Percentiles rank a stretch among this genome's conserved stretches.
Conservation (phyloP, 1,284 basidiomycete species). For the Sporisorium sorghi region DNA sequence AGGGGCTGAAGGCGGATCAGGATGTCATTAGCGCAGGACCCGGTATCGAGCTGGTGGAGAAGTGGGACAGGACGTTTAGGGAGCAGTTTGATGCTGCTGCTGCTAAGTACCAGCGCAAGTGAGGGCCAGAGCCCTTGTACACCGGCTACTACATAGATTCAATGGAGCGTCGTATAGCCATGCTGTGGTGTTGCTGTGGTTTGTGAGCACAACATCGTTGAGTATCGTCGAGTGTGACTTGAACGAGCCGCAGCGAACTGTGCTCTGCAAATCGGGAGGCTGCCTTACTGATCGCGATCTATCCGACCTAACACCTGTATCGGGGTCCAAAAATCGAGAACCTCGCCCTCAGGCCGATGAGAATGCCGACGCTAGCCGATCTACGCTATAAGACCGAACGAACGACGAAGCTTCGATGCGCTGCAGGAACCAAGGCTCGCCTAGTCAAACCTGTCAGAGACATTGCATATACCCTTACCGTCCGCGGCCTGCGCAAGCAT, state of each 20-base stretch:
- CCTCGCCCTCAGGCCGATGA: background rate
- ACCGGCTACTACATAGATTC: background rate
- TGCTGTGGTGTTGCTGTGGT: background rate
- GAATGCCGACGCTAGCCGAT: background rate
- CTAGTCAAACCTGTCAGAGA: background rate
- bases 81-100: constrained; percentile 55
- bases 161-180: background rate
- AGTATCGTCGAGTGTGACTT: too few relatives aligned
- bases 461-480: background rate
- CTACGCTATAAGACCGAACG: too few relatives aligned
- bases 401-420: background rate
- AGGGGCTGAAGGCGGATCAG: constrained; percentile 54
- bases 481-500: background rate
- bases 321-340: background rate
- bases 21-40: constrained; percentile 59
- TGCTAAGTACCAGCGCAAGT: constrained; percentile 53
- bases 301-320: background rate
- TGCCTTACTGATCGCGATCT: background rate
- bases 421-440: constrained; percentile 1
- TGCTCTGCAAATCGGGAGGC: background rate
- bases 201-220: background rate
- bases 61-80: constrained; percentile 59
- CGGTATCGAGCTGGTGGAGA: constrained; percentile 52
- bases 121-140: background rate
- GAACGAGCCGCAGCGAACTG: too few relatives aligned